Evolutionary conservation across 2,329 filamentous ascomycete species (phyloP).

Genomic region (Fusarium miscanthi): DNA sequence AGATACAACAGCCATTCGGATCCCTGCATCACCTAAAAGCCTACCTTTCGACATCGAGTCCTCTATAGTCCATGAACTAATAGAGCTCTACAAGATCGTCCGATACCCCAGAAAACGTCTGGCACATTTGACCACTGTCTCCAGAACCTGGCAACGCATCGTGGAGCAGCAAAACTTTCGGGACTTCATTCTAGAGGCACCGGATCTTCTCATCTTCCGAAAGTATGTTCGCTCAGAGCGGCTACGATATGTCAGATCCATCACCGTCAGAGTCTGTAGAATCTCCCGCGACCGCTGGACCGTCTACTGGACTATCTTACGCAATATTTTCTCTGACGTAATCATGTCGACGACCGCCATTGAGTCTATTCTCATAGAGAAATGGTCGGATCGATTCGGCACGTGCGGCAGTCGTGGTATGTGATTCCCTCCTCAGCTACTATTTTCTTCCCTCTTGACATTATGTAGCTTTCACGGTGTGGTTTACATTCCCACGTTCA

Average conservation of each 20-base stretch:
- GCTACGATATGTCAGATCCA: not conserved
- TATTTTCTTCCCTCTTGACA: not conserved
- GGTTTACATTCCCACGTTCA: not conserved
- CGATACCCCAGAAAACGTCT: not conserved
- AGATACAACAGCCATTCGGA: accelerated
- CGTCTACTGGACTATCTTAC: not conserved
- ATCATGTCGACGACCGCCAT: not conserved
- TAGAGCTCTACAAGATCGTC: not conserved
- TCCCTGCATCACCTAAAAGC: accelerated
- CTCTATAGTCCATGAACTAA: accelerated
- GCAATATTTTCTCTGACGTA: not conserved
- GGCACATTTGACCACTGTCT: not conserved
- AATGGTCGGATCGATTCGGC: not conserved
- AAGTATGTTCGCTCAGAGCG: not conserved
- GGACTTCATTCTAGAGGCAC: not conserved
- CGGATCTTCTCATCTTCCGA: not conserved
- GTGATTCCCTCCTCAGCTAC: not conserved
- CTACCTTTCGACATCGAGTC: not conserved
- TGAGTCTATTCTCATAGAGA: not conserved
- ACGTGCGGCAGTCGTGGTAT: not conserved
- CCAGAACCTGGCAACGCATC: not conserved
- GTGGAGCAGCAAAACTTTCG: not conserved
- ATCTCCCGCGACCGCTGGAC: accelerated
- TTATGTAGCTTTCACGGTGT: not conserved
- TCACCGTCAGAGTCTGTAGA: not conserved